Evolutionary conservation across 805 yeast genomes (phyloP), one percentile per base, ranked within the genome.

Genomic region (Phaffomyces antillensis): DNA sequence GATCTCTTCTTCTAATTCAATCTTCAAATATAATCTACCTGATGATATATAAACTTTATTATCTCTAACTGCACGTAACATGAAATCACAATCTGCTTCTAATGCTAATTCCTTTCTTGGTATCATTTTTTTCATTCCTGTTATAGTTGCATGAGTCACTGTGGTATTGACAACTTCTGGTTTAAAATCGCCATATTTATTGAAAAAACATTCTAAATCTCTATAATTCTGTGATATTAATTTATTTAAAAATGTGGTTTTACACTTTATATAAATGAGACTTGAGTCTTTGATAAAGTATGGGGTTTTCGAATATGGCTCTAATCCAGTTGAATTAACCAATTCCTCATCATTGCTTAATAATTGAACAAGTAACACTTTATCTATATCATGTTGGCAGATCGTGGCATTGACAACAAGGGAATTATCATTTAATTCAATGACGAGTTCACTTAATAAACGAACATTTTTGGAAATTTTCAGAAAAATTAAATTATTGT

Each of bases 181-280:
- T 18, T 37, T 23, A 20, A 40, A 44, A 33, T 23, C 25, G 10
- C 47, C 47, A 28, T 33, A 44, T 7, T 33, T 24, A 2, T 12
- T 16, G 34, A 44, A 44, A 13, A 44, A n/a, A 2, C 30, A 26
- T n/a, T 37, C 35, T 4, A 46, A 26, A 5, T 36, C 37, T 31
- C 33, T 30, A 26, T 18, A 30, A n/a, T 39, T 17, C 10, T 35
- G 24, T 10, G 2, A 15, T 10, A 33, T 16, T 13, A 33, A 16
- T 11, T n/a, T 23, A 25, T 23, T 23, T 7, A 40, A 25, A 15
- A 24, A 26, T 6, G 17, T 18, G 17, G 4, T 7, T 33, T 28
- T 23, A n/a, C 37, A 38, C 26, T 33, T 40, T 5, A 33, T n/a
- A 16, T 11, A 40, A 15, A 40, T 10, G 13, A 18, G 6, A 23